phyloP scores from a whole-genome alignment of 192 early-diverging fungal species.

The Neocallimastix lanati region DNA sequence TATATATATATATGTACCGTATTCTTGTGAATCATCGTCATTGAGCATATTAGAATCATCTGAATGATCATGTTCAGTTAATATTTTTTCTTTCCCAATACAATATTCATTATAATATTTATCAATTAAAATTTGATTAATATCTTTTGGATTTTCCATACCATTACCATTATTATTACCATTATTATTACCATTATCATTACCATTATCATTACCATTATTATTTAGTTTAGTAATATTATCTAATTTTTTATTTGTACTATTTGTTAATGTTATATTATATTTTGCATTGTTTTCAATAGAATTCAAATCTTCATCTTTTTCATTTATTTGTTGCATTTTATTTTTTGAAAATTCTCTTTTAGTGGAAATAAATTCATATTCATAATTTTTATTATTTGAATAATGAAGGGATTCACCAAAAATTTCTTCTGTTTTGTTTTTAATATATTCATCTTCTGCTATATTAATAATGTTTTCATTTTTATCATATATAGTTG shows the following conservation, averaged over 20 bases:
- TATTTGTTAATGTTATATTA: too few species aligned
- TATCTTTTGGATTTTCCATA: not conserved
- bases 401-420: not conserved
- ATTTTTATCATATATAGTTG: not conserved
- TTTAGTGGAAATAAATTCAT: not conserved
- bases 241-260: too few species aligned
- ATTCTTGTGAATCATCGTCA: too few species aligned
- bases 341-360: not conserved
- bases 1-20: too few species aligned
- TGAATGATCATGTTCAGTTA: not conserved
- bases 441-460: not conserved
- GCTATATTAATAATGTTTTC: not conserved
- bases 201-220: too few species aligned
- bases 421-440: not conserved
- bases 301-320: not conserved
- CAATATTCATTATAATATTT: not conserved
- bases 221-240: too few species aligned
- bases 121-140: not conserved
- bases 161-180: too few species aligned
- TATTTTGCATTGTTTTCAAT: too few species aligned
- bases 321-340: not conserved
- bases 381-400: not conserved
- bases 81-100: not conserved
- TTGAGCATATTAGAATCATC: too few species aligned
- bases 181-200: too few species aligned